Conservation (phyloP, 805 yeast species). For the Hanseniaspora lachancei region DNA sequence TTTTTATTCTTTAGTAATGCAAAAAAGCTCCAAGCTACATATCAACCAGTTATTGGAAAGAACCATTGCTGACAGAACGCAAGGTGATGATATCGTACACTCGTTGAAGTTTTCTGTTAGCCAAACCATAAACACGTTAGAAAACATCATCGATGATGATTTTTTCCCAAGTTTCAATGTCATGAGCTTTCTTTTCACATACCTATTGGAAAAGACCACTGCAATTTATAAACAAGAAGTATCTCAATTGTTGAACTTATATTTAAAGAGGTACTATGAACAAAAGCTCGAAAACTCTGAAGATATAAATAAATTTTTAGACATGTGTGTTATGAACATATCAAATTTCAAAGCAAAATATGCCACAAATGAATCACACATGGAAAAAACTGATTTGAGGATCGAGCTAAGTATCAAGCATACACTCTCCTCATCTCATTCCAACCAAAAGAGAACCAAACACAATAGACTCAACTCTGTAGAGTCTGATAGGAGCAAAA, state of each 20-base stretch:
- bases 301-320: conserved; percentile 5
- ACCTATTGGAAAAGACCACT: neutral
- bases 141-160: neutral
- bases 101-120: conserved; percentile 3
- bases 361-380: neutral
- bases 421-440: neutral
- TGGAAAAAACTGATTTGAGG: neutral
- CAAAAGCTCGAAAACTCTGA: neutral
- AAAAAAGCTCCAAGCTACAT: neutral
- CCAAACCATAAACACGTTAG: neutral
- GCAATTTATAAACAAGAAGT: neutral
- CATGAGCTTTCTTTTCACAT: conserved; percentile 1
- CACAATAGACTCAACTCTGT: neutral
- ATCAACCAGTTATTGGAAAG: conserved; percentile 1
- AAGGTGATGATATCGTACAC: conserved; percentile 9
- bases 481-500: neutral
- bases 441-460: neutral
- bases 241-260: neutral
- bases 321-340: neutral
- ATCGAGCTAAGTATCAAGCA: neutral
- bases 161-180: conserved; percentile 6
- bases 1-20: neutral
- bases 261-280: neutral
- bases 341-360: neutral
- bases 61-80: neutral